Evolutionary conservation across 2,329 filamentous ascomycete genomes (phyloP).

Genomic region (Pseudogymnoascus sp.): DNA sequence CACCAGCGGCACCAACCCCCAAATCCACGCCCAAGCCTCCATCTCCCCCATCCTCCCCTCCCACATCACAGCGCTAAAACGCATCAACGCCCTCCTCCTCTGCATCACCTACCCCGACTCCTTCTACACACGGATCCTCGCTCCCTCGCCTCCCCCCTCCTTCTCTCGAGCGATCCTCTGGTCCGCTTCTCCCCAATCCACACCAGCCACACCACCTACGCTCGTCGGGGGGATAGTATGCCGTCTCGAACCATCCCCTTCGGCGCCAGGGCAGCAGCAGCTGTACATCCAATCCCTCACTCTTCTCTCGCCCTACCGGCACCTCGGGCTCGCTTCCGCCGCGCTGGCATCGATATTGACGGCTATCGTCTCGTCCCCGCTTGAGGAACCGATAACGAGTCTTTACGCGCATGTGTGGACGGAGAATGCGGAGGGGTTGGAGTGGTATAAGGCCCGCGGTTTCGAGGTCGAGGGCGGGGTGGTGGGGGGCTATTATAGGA

Average conservation of each 20-base stretch:
- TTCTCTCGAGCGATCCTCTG: conserved; percentile 55
- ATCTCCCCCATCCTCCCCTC: conserved; percentile 42
- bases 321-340: conserved; percentile 49
- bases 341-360: conserved; percentile 37
- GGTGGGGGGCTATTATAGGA: conserved; percentile 52
- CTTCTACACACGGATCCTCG: conserved; percentile 50
- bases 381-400: conserved; percentile 30
- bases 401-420: conserved; percentile 63
- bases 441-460: conserved; percentile 52
- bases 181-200: conserved; percentile 32
- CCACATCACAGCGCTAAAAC: conserved; percentile 50
- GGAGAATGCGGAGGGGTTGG: conserved; percentile 52
- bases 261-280: neutral
- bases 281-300: conserved; percentile 59
- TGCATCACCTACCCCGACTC: conserved; percentile 55
- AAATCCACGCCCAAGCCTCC: conserved; percentile 36
- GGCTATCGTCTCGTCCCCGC: conserved; percentile 32
- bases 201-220: conserved; percentile 29
- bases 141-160: conserved; percentile 38
- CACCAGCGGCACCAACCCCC: conserved; percentile 22
- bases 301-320: conserved; percentile 54
- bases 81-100: conserved; percentile 57
- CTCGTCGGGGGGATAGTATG: conserved; percentile 55
- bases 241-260: conserved; percentile 43
- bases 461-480: conserved; percentile 40